phyloP scores from a whole-genome alignment of 306 rosid species.

The Begonia masoniana region DNA sequence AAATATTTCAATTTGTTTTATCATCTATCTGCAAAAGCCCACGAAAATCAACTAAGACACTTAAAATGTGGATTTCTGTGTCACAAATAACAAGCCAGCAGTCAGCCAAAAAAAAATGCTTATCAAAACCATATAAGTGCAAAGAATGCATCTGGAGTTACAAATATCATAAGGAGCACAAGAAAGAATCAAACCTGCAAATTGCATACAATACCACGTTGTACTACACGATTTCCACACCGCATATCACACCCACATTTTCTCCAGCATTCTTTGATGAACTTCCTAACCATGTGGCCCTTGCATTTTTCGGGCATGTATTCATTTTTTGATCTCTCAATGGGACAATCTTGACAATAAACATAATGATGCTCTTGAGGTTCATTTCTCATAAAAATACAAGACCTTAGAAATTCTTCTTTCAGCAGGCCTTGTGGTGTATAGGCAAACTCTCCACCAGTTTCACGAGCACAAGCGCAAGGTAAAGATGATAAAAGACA shows the following conservation, averaged over 20 bases:
- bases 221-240: constrained; percentile 90
- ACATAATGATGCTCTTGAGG: constrained; percentile 38
- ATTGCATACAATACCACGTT: constrained; percentile 65
- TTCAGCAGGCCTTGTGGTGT: constrained; percentile 46
- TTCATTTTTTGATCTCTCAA: constrained; percentile 47
- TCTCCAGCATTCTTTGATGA: constrained; percentile 93
- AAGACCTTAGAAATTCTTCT: constrained; percentile 44
- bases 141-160: too few species aligned
- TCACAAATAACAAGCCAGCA: too few species aligned
- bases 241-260: constrained; percentile 83
- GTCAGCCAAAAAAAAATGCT: too few species aligned
- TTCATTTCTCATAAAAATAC: constrained; percentile 29
- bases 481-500: constrained; percentile 57
- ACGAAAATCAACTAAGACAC: too few species aligned
- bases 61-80: too few species aligned
- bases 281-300: constrained; percentile 65
- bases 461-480: constrained; percentile 91
- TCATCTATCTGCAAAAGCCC: too few species aligned
- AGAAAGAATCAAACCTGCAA: constrained; percentile 45
- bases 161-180: too few species aligned
- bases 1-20: too few species aligned
- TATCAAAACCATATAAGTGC: too few species aligned
- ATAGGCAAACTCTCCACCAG: constrained; percentile 94
- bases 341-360: constrained; percentile 66
- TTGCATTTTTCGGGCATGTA: constrained; percentile 46